These are phyloP conservation scores for Pseudogymnoascus sp. DNA, from an alignment of 2,329 filamentous ascomycete species.

Conservation along the genomic window DNA sequence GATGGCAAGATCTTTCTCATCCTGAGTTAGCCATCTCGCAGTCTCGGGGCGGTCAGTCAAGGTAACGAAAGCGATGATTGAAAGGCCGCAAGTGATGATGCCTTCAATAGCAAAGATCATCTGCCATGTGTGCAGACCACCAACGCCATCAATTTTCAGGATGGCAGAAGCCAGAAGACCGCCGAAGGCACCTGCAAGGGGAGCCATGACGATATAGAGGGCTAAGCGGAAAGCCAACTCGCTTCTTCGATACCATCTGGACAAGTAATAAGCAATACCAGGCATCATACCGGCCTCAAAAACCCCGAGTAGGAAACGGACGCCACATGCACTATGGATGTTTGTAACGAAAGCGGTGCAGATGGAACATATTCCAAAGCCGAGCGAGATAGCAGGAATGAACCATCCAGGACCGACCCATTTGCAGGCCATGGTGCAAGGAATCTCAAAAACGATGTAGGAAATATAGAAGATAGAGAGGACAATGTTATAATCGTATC, in stretches of 20 bases:
- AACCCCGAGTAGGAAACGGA: constrained; percentile 59
- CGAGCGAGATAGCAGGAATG: constrained; percentile 53
- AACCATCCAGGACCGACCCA: constrained; percentile 66
- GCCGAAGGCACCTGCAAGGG: constrained; percentile 64
- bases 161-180: constrained; percentile 60
- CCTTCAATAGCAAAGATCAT: constrained; percentile 71
- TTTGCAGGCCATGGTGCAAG: constrained; percentile 61
- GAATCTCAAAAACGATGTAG: constrained; percentile 68
- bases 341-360: constrained; percentile 58
- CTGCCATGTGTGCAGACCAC: constrained; percentile 50
- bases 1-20: constrained; percentile 60
- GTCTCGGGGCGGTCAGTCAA: constrained; percentile 63
- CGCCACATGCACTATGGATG: constrained; percentile 45
- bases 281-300: constrained; percentile 71
- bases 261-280: constrained; percentile 67
- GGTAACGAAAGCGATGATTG: constrained; percentile 54
- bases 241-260: constrained; percentile 61
- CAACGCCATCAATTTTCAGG: constrained; percentile 52
- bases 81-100: constrained; percentile 50
- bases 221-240: constrained; percentile 62
- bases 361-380: constrained; percentile 57
- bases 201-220: constrained; percentile 64
- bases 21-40: constrained; percentile 56
- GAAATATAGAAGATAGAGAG: constrained; percentile 65
- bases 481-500: constrained; percentile 62